Evolutionary conservation across 2,329 filamentous ascomycete genomes (phyloP), one percentile per base, ranked within the genome.

Genomic region (Plenodomus biglobosus): DNA sequence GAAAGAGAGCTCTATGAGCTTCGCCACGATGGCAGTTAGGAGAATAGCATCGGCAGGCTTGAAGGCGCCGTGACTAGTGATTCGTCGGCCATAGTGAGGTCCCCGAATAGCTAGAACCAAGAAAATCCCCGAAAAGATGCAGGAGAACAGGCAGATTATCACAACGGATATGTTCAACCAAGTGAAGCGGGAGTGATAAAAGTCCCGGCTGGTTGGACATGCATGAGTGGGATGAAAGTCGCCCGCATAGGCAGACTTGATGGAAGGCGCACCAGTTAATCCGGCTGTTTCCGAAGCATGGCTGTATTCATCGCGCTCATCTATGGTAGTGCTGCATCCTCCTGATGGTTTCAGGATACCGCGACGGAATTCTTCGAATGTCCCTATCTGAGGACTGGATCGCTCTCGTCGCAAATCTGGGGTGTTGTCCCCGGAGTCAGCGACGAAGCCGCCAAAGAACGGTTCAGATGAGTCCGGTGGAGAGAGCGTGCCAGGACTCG

Each of bases 1-100:
- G 61, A 91, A 92, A 0, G 85, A 84, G 55, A 92, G 65, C 70
- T 92, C 89, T 40, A 92, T 88, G 0, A 85, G 81, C 70, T 92
- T 92, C 7, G 88, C 86, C 30, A 90, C 74, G 2, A 90, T 70
- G 0, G 87, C 81, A n/a, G 83, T 84, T 1, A 92, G 62, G 1
- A 88, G 71, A 1, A 83, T 85, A 0, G 88, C 88, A 1, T 83
- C 85, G 0, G 84, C 79, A 0, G 85, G 84, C 0, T 75, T 74
- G 15, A 92, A 59, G 2, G 44, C 48, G 7, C 79, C 77, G 11
- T 78, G 73, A 4, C 76, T 78, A 11, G 77, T 77, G 38, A 91
- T 84, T 1, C 58, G 67, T 8, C 73, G 73, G 8, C 85, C 84
- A 70, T 83, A 91, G 52, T 80, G 74, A 0, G 86, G 86, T 48